Evolutionary conservation across 805 yeast species (phyloP).

Genomic region (Ogataea degrootiae): DNA sequence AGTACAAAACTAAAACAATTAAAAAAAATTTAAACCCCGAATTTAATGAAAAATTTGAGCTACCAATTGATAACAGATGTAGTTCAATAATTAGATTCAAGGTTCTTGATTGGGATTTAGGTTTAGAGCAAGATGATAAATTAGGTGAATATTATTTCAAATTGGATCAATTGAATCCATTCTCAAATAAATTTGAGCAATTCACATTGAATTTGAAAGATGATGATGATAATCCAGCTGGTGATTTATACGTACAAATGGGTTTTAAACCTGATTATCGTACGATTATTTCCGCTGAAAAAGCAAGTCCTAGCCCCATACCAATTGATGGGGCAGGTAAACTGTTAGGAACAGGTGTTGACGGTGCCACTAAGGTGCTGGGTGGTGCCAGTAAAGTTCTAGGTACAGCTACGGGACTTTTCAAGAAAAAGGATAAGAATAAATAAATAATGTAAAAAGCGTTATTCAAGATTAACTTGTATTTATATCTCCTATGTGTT

Average conservation of each 20-base stretch:
- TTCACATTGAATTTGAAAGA: constrained; percentile 48
- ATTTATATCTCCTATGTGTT: background rate
- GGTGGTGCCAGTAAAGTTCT: constrained; percentile 50
- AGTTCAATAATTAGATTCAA: constrained; percentile 53
- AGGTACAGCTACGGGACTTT: constrained; percentile 40
- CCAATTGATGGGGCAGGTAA: constrained; percentile 42
- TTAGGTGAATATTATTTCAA: constrained; percentile 63
- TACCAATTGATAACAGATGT: constrained; percentile 56
- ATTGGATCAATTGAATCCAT: constrained; percentile 58
- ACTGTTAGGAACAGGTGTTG: constrained; percentile 38
- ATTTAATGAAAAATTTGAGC: constrained; percentile 69
- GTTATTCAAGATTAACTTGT: background rate
- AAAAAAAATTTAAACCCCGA: constrained; percentile 89
- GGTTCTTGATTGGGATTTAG: constrained; percentile 90
- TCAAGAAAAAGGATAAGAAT: constrained; percentile 19
- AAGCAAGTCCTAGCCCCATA: constrained; percentile 34
- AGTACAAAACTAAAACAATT: constrained; percentile 70
- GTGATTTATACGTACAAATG: constrained; percentile 55
- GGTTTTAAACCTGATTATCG: constrained; percentile 71
- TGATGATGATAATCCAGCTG: constrained; percentile 52
- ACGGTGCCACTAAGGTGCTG: constrained; percentile 36
- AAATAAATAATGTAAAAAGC: background rate
- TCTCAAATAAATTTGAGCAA: constrained; percentile 38
- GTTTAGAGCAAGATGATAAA: constrained; percentile 77
- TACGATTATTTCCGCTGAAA: constrained; percentile 34